Evolutionary conservation across 176 grass and related monocot genomes (phyloP).

Genomic region (Typha latifolia): DNA sequence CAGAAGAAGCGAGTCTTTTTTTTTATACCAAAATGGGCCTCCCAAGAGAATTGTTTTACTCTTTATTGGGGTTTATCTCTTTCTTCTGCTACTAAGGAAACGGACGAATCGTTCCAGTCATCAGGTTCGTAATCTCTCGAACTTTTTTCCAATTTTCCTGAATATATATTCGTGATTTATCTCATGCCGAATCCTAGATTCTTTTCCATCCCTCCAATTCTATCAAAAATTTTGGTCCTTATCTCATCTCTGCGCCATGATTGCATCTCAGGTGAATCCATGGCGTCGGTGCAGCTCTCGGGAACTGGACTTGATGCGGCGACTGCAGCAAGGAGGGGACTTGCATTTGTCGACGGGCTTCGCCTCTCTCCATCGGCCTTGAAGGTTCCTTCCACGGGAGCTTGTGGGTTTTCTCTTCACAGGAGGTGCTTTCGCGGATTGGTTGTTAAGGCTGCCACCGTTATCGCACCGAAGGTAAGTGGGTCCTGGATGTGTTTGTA

Average conservation of each 20-base stretch:
- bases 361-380: conserved; percentile 1
- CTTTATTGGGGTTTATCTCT: no score
- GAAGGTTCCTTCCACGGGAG: background rate
- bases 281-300: conserved; percentile 34
- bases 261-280: background rate
- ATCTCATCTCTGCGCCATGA: background rate
- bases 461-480: conserved; percentile 59
- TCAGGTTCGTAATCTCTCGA: no score
- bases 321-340: background rate
- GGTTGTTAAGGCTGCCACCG: conserved; percentile 48
- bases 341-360: background rate
- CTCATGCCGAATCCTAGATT: no score
- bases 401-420: background rate
- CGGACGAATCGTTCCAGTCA: no score
- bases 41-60: no score
- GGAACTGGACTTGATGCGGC: conserved; percentile 8
- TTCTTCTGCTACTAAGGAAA: no score
- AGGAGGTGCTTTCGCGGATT: conserved; percentile 20
- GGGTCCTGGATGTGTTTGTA: background rate
- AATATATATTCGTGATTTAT: no score
- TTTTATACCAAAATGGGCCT: no score
- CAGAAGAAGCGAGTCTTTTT: no score
- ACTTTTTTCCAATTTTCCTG: no score
- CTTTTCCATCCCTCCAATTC: no score
- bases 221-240: background rate